phyloP scores from a whole-genome alignment of 1,284 basidiomycete species.

The Termitomyces sp. region DNA sequence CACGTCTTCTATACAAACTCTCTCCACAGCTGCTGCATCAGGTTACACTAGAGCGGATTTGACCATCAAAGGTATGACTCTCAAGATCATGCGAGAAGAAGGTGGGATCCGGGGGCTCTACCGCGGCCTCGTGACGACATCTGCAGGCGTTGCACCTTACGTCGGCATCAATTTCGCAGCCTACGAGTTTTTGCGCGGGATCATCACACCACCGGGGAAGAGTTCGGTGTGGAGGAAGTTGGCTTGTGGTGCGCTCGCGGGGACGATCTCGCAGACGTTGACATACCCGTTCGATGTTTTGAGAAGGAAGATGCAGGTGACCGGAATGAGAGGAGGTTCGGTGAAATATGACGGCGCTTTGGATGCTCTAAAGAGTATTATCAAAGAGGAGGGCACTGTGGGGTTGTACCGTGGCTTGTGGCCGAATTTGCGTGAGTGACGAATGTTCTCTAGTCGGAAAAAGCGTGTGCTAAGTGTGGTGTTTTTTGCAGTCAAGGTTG shows the following conservation, averaged over 20 bases:
- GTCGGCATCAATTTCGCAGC: constrained; percentile 83
- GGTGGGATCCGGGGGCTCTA: constrained; percentile 86
- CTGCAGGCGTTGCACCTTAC: constrained; percentile 90
- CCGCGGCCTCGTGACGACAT: constrained; percentile 83
- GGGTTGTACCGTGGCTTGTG: constrained; percentile 86
- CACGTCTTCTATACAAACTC: constrained; percentile 26
- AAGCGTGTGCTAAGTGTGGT: constrained; percentile 13
- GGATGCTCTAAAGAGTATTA: constrained; percentile 68
- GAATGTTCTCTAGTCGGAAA: constrained; percentile 4
- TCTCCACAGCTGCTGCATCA: constrained; percentile 27
- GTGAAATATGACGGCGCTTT: constrained; percentile 75
- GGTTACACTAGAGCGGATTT: constrained; percentile 52
- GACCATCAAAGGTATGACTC: constrained; percentile 85
- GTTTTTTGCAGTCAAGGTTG: constrained; percentile 68
- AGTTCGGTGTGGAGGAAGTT: constrained; percentile 59
- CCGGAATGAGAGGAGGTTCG: constrained; percentile 70
- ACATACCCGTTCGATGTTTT: constrained; percentile 97
- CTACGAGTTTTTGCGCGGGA: constrained; percentile 68
- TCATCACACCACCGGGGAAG: constrained; percentile 76
- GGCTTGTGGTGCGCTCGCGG: constrained; percentile 72
- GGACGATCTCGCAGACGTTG: constrained; percentile 85
- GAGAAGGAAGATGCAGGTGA: constrained; percentile 92
- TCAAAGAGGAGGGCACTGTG: constrained; percentile 67
- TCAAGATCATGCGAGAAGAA: constrained; percentile 86
- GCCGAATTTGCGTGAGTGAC: constrained; percentile 82